Evolutionary conservation across 2,329 filamentous ascomycete genomes (phyloP), one percentile per base, ranked within the genome.

Genomic region (Colletotrichum sp.): DNA sequence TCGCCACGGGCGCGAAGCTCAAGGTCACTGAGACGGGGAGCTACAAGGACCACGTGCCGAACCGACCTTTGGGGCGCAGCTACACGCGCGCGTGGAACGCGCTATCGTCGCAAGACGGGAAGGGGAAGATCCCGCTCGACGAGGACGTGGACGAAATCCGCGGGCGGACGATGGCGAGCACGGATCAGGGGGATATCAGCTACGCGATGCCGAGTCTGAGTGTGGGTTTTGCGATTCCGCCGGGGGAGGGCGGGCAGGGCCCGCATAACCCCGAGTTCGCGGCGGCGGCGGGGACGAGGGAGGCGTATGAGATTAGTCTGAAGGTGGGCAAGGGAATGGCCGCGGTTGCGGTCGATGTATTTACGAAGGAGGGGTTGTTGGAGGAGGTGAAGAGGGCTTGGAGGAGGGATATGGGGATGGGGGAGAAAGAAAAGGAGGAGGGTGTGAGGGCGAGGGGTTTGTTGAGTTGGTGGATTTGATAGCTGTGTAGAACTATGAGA

Each of bases 141-240:
- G 83, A 84, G 13, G 86, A 87, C 4, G 65, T 86, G 8, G 88
- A 89, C 72, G 82, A 85, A 69, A 81, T 86, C 12, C 79, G 81
- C 6, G 87, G 87, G 1, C 80, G 82, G 28, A 88, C 87, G n/a
- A 87, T 85, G 79, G 90, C 90, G 6, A 91, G 89, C 77, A 92
- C 90, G 0, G 91, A 93, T 79, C 90, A 92, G 82, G 91, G 91
- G 0, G 87, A 93, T 77, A 82, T 92, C 70, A 91, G 88, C 78
- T 89, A 92, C 79, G 88, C 86, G 2, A 87, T 92, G 84, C 91
- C 91, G 52, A 90, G 88, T 69, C 80, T 93, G 49, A 89, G 86
- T 71, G 84, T 86, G 1, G 87, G 87, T 8, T 92, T 92, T 79
- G 84, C 85, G 30, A 90, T 92, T 73, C 84, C 83, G 18, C 86